Percentiles rank a stretch among this genome's conserved stretches.
phyloP scores from a whole-genome alignment of 1,139 yeast species.

The Lodderomyces jiufengensis region DNA sequence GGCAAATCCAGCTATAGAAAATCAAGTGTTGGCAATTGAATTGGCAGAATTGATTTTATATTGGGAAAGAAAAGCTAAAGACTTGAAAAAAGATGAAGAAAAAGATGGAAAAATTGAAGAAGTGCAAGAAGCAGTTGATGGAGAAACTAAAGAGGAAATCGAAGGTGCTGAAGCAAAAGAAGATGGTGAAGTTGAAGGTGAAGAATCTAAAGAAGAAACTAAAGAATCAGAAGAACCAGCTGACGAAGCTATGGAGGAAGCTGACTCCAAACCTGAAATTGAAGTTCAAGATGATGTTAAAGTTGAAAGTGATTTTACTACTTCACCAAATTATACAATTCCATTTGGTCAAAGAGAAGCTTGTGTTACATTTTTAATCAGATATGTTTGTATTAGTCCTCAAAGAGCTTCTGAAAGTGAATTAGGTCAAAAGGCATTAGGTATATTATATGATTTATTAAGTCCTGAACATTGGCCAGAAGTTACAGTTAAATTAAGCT shows the following conservation, averaged over 20 bases:
- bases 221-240: conserved; percentile 8
- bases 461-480: conserved; percentile 82
- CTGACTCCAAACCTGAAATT: background rate
- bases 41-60: conserved; percentile 77
- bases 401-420: conserved; percentile 83
- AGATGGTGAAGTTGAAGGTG: background rate
- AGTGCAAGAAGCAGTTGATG: conserved; percentile 7
- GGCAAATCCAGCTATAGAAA: conserved; percentile 77
- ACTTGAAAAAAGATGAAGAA: conserved; percentile 7
- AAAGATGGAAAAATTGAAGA: conserved; percentile 10
- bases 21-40: conserved; percentile 83
- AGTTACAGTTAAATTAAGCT: conserved; percentile 75
- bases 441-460: conserved; percentile 67
- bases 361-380: conserved; percentile 82
- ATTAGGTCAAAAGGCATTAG: conserved; percentile 76
- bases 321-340: conserved; percentile 49
- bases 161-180: background rate
- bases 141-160: conserved; percentile 4
- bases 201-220: background rate
- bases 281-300: background rate
- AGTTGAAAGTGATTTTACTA: conserved; percentile 30
- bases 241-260: no score
- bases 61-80: conserved; percentile 69
- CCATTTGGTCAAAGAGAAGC: conserved; percentile 86
- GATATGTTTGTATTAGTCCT: conserved; percentile 85